These are phyloP conservation scores for Arabidopsis lyrata DNA, from an alignment of 441 rosid species.

Conservation along the genomic window DNA sequence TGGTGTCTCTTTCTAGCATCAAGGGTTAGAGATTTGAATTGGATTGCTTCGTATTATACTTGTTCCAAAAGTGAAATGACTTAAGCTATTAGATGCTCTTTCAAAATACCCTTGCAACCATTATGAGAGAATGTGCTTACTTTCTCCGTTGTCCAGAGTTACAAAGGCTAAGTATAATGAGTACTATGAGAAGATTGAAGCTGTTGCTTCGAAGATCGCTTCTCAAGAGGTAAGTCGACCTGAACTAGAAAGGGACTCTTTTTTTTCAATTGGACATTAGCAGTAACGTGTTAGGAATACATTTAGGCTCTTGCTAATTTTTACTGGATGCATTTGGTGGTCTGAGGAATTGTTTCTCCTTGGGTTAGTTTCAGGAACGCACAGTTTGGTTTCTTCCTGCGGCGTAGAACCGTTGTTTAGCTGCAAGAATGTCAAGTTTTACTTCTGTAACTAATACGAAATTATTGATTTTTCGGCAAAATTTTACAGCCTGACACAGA, in stretches of 20 bases:
- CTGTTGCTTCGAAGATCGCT: constrained; percentile 31
- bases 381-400: background rate
- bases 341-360: background rate
- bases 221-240: constrained; percentile 30
- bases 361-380: constrained; percentile 10
- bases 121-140: background rate
- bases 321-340: background rate
- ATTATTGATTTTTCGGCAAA: background rate
- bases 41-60: background rate
- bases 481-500: constrained; percentile 32
- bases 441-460: constrained; percentile 18
- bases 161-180: constrained; percentile 42
- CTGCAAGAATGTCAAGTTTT: constrained; percentile 1
- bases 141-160: constrained; percentile 21
- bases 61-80: background rate
- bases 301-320: background rate
- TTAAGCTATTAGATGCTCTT: background rate
- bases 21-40: background rate
- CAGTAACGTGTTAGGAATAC: background rate
- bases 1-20: background rate
- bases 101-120: background rate
- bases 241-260: background rate
- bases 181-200: constrained; percentile 42
- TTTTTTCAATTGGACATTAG: background rate
- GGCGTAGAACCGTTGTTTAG: background rate